These are phyloP conservation scores for Prunus kanzakura DNA, from an alignment of 306 rosid species.

Conservation along the genomic window DNA sequence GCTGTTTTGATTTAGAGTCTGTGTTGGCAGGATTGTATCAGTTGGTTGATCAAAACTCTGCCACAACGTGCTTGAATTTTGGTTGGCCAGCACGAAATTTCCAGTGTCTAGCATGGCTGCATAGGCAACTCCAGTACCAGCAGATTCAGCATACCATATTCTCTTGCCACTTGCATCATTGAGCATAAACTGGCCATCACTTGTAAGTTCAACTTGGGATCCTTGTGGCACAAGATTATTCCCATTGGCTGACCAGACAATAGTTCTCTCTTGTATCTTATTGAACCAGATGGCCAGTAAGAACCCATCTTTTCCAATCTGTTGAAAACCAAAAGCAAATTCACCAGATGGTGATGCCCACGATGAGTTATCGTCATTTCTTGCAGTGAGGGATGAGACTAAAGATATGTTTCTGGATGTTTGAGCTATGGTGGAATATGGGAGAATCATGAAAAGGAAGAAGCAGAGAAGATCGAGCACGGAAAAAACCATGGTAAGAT, in stretches of 20 bases:
- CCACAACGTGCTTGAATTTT: constrained; percentile 27
- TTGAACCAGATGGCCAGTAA: constrained; percentile 43
- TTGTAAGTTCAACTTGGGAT: not conserved
- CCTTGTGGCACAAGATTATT: not conserved
- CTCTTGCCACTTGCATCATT: not conserved
- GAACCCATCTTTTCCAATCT: constrained; percentile 15
- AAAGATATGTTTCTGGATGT: constrained; percentile 18
- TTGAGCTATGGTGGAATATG: constrained; percentile 14
- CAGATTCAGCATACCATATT: not conserved
- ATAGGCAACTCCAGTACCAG: not conserved
- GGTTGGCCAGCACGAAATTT: constrained; percentile 12
- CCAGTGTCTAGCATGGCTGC: constrained; percentile 21
- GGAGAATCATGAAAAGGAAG: not conserved
- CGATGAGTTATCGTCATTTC: not conserved
- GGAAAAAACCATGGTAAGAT: not conserved
- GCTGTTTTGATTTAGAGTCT: constrained; percentile 4
- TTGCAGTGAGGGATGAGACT: constrained; percentile 15
- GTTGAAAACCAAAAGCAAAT: constrained; percentile 41
- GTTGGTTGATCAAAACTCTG: constrained; percentile 51
- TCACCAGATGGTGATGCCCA: constrained; percentile 36
- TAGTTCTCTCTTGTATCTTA: constrained; percentile 32
- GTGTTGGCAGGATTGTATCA: constrained; percentile 58
- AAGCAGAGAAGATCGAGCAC: not conserved
- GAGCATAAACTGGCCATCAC: not conserved
- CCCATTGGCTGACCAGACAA: constrained; percentile 6